Conservation (phyloP, 306 rosid genomes). For the Cyclanthera cordifolia region DNA sequence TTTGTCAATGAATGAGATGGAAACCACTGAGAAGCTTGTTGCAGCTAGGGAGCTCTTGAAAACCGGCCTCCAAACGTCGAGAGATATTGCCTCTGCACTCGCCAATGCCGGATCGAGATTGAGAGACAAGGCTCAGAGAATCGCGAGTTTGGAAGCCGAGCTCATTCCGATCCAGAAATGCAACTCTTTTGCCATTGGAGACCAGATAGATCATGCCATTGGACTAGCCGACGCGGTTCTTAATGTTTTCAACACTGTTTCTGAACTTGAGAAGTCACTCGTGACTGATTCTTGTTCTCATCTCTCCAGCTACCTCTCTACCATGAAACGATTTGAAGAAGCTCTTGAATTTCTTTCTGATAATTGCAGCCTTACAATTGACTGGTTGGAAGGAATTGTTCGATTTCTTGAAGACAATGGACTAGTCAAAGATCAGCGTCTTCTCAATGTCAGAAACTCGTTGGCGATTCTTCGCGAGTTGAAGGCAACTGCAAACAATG, state of each 20-base stretch:
- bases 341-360: constrained; percentile 56
- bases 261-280: constrained; percentile 47
- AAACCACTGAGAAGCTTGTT: constrained; percentile 28
- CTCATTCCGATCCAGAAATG: constrained; percentile 18
- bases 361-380: constrained; percentile 44
- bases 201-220: constrained; percentile 39
- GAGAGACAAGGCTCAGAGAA: constrained; percentile 29
- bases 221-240: constrained; percentile 54
- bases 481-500: constrained; percentile 26
- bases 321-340: constrained; percentile 51
- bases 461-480: constrained; percentile 37
- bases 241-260: constrained; percentile 36
- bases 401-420: constrained; percentile 32
- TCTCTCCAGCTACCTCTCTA: constrained; percentile 37
- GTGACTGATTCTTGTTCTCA: constrained; percentile 25
- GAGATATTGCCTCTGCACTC: constrained; percentile 29
- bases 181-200: constrained; percentile 24
- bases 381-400: constrained; percentile 50
- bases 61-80: constrained; percentile 45
- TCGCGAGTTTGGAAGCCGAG: constrained; percentile 36
- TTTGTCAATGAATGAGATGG: constrained; percentile 32
- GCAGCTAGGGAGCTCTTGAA: constrained; percentile 37
- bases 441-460: constrained; percentile 35
- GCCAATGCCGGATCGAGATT: constrained; percentile 41
- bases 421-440: constrained; percentile 23